These are phyloP conservation scores for Populus deltoides DNA, from an alignment of 345 rosid genomes.

Conservation along the genomic window DNA sequence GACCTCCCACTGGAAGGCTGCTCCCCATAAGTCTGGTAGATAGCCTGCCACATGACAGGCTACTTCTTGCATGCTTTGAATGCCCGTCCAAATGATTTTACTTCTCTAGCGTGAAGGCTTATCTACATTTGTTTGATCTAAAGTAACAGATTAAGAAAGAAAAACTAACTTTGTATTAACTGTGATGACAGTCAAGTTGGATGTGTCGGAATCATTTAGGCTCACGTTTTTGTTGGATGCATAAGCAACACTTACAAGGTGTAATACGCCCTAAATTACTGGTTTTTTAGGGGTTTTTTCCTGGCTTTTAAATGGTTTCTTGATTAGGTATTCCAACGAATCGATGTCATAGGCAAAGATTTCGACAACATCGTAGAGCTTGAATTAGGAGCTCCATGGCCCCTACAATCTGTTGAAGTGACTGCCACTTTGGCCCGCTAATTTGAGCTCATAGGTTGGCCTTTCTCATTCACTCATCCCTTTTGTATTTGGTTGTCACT, in stretches of 20 bases:
- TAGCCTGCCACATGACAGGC: background rate
- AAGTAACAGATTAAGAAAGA: too few relatives aligned
- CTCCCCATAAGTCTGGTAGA: slow-evolving; percentile 73
- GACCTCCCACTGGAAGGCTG: slow-evolving; percentile 80
- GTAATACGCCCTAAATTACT: background rate
- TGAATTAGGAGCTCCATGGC: slow-evolving; percentile 90
- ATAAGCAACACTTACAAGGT: background rate
- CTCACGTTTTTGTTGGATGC: background rate
- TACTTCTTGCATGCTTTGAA: background rate
- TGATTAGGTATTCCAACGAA: slow-evolving; percentile 82
- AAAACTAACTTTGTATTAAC: background rate
- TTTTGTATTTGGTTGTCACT: background rate
- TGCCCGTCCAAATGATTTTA: background rate
- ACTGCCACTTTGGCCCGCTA: slow-evolving; percentile 90
- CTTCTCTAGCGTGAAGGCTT: background rate
- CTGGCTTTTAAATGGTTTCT: background rate
- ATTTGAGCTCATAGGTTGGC: slow-evolving; percentile 73
- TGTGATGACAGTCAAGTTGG: background rate
- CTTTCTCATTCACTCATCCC: background rate
- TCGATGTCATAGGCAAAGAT: slow-evolving; percentile 77
- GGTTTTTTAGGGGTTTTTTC: background rate
- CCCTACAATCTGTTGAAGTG: slow-evolving; percentile 62
- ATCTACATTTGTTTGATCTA: background rate
- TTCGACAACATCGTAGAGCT: slow-evolving; percentile 88
- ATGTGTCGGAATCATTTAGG: background rate